Evolutionary conservation across 1,284 basidiomycete species (phyloP).

Genomic region (Malassezia arunalokei): DNA sequence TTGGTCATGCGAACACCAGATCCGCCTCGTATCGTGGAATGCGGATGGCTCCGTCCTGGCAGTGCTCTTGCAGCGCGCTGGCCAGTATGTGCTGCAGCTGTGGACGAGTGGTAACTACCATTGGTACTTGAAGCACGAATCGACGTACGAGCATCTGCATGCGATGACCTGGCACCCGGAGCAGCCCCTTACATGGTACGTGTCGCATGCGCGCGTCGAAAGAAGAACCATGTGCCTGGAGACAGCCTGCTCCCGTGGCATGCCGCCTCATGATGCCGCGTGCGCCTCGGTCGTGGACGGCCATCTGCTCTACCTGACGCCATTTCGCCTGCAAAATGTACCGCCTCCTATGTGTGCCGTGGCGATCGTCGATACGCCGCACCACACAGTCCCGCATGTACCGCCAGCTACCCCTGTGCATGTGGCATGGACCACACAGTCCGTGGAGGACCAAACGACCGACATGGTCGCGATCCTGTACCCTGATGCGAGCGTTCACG

Average conservation of each 20-base stretch:
- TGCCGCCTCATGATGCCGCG: constrained; percentile 66
- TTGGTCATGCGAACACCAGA: constrained; percentile 49
- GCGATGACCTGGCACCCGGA: constrained; percentile 84
- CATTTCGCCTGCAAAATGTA: constrained; percentile 82
- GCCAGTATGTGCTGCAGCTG: constrained; percentile 56
- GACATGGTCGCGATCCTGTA: constrained; percentile 62
- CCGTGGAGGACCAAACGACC: constrained; percentile 5
- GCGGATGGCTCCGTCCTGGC: constrained; percentile 73
- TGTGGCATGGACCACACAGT: constrained; percentile 56
- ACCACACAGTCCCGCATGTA: not conserved
- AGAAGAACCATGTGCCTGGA: constrained; percentile 62
- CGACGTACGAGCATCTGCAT: constrained; percentile 15
- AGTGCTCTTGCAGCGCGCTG: constrained; percentile 45
- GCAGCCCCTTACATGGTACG: constrained; percentile 56
- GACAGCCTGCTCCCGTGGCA: constrained; percentile 56
- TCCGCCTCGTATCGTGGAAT: constrained; percentile 74
- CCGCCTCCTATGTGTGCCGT: constrained; percentile 79
- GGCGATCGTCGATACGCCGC: not conserved
- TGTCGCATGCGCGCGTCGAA: constrained; percentile 55
- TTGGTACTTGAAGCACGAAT: constrained; percentile 55
- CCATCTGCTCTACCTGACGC: constrained; percentile 67
- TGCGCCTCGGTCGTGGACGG: constrained; percentile 85
- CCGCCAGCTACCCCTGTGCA: constrained; percentile 23
- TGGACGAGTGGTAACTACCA: constrained; percentile 95
- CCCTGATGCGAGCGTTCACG: constrained; percentile 50